These are phyloP conservation scores for Suhomyces anneliseae DNA, from an alignment of 1,139 yeast genomes.

Conservation along the genomic window DNA sequence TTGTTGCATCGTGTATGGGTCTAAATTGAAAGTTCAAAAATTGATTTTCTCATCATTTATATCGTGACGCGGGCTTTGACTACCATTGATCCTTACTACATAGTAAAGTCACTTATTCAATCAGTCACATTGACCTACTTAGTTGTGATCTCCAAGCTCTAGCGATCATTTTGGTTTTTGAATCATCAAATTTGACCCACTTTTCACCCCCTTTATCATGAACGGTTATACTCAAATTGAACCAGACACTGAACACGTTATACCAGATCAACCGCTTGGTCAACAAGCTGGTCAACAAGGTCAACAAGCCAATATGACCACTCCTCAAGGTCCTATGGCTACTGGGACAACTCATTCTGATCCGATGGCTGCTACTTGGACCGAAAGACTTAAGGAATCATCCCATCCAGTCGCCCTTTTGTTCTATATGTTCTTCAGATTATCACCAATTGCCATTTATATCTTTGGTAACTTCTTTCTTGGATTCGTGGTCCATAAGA, in stretches of 20 bases:
- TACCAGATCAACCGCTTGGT: neutral
- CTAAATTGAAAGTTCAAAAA: neutral
- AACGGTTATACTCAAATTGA: slow-evolving; percentile 13
- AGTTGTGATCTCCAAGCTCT: neutral
- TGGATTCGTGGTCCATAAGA: slow-evolving; percentile 40
- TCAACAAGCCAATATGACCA: neutral
- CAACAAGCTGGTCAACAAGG: neutral
- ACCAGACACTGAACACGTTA: slow-evolving; percentile 7
- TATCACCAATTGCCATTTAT: slow-evolving; percentile 65
- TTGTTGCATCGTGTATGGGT: slow-evolving; percentile 11
- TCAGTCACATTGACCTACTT: neutral
- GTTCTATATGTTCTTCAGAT: slow-evolving; percentile 61
- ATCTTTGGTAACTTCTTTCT: slow-evolving; percentile 68
- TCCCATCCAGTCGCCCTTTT: slow-evolving; percentile 81
- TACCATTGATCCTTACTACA: neutral
- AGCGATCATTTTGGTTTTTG: neutral
- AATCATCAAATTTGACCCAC: neutral
- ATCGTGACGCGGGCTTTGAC: neutral
- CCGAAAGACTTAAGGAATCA: slow-evolving; percentile 39
- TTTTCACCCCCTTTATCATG: slow-evolving; percentile 4
- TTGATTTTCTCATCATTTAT: slow-evolving; percentile 1
- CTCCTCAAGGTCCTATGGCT: slow-evolving; percentile 16
- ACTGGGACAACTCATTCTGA: neutral
- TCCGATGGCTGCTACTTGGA: slow-evolving; percentile 5
- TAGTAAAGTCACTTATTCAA: neutral